Percentiles rank a stretch among this genome's conserved stretches.
phyloP scores from a whole-genome alignment of 148 eudicot species.

The Dianthus caryophyllus region DNA sequence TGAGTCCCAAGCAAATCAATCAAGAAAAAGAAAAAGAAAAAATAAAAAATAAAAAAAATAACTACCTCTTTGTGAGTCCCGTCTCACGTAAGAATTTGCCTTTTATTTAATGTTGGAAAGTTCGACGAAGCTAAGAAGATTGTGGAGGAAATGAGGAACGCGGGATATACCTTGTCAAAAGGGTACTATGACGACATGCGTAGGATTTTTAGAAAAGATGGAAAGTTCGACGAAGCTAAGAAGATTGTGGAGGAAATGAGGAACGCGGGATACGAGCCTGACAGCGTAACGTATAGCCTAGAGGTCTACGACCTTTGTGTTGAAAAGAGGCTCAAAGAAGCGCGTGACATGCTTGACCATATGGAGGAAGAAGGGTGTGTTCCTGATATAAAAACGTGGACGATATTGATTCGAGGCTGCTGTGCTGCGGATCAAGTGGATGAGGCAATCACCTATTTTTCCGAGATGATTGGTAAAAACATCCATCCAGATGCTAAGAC shows the following conservation, averaged over 20 bases:
- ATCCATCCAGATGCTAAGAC: slow-evolving; percentile 62
- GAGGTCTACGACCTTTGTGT: slow-evolving; percentile 63
- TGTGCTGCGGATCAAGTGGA: slow-evolving; percentile 53
- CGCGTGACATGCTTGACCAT: slow-evolving; percentile 37
- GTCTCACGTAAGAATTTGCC: too few species aligned
- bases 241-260: slow-evolving; percentile 58
- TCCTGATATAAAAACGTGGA: slow-evolving; percentile 92
- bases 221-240: slow-evolving; percentile 78
- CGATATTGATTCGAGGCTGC: slow-evolving; percentile 66
- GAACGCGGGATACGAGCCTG: slow-evolving; percentile 65
- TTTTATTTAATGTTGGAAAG: too few species aligned
- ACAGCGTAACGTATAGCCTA: slow-evolving; percentile 79
- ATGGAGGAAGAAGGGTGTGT: slow-evolving; percentile 66
- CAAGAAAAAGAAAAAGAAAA: too few species aligned
- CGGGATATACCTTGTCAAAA: slow-evolving; percentile 54
- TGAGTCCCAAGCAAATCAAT: too few species aligned
- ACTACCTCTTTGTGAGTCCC: too few species aligned
- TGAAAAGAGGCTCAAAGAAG: slow-evolving; percentile 61
- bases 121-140: slow-evolving; percentile 81
- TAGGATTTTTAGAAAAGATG: slow-evolving; percentile 62
- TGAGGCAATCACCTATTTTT: slow-evolving; percentile 49
- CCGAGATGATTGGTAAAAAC: slow-evolving; percentile 56
- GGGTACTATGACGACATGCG: slow-evolving; percentile 61
- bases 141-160: slow-evolving; percentile 51
- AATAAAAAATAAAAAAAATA: too few species aligned